Conservation (phyloP, 306 rosid genomes). For the Fagus sylvatica region DNA sequence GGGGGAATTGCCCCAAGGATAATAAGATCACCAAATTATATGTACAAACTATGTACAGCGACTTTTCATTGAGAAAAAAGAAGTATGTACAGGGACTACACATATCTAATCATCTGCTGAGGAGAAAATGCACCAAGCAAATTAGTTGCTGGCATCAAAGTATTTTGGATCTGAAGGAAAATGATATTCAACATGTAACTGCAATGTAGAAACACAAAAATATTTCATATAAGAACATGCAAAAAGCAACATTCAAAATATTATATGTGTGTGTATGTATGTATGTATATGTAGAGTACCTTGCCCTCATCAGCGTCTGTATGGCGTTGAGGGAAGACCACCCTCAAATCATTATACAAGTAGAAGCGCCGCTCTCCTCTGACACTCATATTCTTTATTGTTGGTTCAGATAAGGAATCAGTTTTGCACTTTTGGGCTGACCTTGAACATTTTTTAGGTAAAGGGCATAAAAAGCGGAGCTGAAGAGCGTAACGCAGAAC, state of each 20-base stretch:
- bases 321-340: conserved; percentile 89
- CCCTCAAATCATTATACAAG: conserved; percentile 74
- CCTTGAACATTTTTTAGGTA: conserved; percentile 54
- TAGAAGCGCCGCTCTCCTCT: conserved; percentile 69
- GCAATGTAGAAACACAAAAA: conserved; percentile 26
- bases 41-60: background rate
- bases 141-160: conserved; percentile 57
- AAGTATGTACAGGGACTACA: conserved; percentile 33
- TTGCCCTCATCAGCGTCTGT: conserved; percentile 87
- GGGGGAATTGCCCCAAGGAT: conserved; percentile 23
- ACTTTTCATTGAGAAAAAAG: conserved; percentile 7
- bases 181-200: conserved; percentile 78
- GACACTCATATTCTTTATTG: conserved; percentile 27
- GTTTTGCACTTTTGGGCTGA: conserved; percentile 54
- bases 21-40: background rate
- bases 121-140: background rate
- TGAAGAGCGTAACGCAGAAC: conserved; percentile 72
- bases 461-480: conserved; percentile 62
- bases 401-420: conserved; percentile 34
- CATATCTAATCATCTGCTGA: conserved; percentile 18
- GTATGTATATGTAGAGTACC: conserved; percentile 33
- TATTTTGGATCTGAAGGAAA: conserved; percentile 78
- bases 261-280: too few relatives aligned
- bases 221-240: conserved; percentile 4
- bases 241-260: background rate